Evolutionary conservation across 768 basidiomycete species (phyloP), one percentile per base, ranked within the genome.

Genomic region (Neoboletus brunneissimus): DNA sequence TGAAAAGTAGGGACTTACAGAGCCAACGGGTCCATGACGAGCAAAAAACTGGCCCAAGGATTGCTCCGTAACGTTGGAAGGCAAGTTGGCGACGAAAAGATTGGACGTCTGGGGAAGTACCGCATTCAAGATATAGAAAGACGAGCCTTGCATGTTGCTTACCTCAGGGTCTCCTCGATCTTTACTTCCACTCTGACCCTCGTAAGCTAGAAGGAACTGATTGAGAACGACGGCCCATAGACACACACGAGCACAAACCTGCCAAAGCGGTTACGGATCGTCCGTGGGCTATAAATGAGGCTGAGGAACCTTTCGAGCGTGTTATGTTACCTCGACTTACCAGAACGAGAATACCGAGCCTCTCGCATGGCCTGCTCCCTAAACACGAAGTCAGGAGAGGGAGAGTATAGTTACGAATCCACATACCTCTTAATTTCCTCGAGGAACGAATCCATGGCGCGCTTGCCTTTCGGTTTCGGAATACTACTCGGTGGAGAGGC

Each of bases 331-430:
- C 37, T 51, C 15, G 34, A 61, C 74, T 60, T 58, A 88, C 88
- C 79, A 71, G 84, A 83, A 60, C 86, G 82, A 55, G 83, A 81
- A 67, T 88, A 88, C 64, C 89, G 88, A 23, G 89, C 87, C 73
- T 98, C 97, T 50, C 97, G 81, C 60, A 89, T 81, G 12, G 91
- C 91, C 72, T 98, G 95, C 46, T 98, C 96, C 69, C 96, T 98
- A 64, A n/a, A 41, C 32, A 42, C 43, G 20, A 11, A 29, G 34
- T 60, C 53, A 66, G 50, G 56, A 27, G 25, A 34, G 1, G 20
- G 8, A 20, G 5, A 15, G 18, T 31, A 48, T 56, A 25, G 1
- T 25, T 23, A 51, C 9, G 7, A n/a, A 11, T 18, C 32, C 5
- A 59, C 77, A 22, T 46, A 89, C 96, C 84, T 84, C 75, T 98